Base-by-base conservation (phyloP, 371 early-diverging fungal species). In the Thermomucor indicae-seudaticae region DNA sequence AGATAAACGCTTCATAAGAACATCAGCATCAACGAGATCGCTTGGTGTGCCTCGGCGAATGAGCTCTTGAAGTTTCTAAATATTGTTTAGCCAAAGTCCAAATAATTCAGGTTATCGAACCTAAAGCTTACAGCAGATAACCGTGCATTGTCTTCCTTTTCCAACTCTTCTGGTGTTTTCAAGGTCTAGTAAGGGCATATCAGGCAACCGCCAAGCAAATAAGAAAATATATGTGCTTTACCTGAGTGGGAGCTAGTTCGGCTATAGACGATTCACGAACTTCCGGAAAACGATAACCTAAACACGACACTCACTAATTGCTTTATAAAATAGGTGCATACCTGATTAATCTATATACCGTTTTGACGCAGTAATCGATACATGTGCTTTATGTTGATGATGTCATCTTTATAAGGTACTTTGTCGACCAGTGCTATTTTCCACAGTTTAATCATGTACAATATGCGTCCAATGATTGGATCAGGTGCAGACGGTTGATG, bases 401-500 rank as follows among this genome's bases (percentile, higher is more conserved):
- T 80, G 60, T 98, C 98, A 11, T 92, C 88, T 50, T 85, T 85
- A 66, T 94, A 87, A 23, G 92, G 78, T 7, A 93, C 89, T 27
- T 80, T 74, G 29, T 80, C 82, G 49, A 87, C 88, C 8, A 96
- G 60, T 0, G 95, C 90, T 20, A 86, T 65, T 30, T 91, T 88
- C 98, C 98, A 98, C 60, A 89, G 89, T 55, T 92, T 89, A 37
- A 97, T 84, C 63, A 95, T 66, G 58, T 93, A 94, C 38, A 98
- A 65, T 43, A 98, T 91, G 47, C 87, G 84, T 54, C 81, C 72
- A 42, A 92, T 89, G 12, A 89, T 83, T 2, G 81, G 75, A 30
- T 80, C 85, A 10, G 76, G 70, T 46, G n/a, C 52, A 1, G 54
- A 39, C 17, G 43, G 55, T 17, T 50, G 61, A 25, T 47, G 35